Evolutionary conservation across 2,329 filamentous ascomycete species (phyloP).

Genomic region (Epicoccum nigrum): DNA sequence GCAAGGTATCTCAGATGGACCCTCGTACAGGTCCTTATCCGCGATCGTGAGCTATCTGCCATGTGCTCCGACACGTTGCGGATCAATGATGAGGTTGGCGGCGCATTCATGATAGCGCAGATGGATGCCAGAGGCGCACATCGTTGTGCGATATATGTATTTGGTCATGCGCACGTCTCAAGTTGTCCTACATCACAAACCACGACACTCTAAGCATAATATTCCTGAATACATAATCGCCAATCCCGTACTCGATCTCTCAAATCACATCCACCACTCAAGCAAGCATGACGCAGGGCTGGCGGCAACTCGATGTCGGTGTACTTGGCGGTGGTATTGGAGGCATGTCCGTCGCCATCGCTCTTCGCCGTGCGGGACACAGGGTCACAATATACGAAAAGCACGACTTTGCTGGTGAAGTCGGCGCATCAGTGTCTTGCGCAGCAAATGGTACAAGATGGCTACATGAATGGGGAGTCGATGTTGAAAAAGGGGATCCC

Average conservation of each 20-base stretch:
- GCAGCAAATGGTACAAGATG: slow-evolving; percentile 73
- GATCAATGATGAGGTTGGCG: slow-evolving; percentile 10
- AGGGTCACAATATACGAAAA: slow-evolving; percentile 69
- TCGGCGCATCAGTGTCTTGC: slow-evolving; percentile 60
- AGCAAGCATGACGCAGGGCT: slow-evolving; percentile 17
- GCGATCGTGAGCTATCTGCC: not conserved
- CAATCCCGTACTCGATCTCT: too few species aligned
- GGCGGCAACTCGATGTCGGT: slow-evolving; percentile 43
- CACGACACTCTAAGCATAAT: not conserved
- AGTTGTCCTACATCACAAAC: not conserved
- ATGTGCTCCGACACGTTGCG: slow-evolving; percentile 11
- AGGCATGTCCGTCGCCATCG: slow-evolving; percentile 58
- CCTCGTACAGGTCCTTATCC: slow-evolving; percentile 1
- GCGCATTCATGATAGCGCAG: slow-evolving; percentile 8
- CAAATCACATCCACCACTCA: not conserved
- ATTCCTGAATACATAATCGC: too few species aligned
- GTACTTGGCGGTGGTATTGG: slow-evolving; percentile 62
- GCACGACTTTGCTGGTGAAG: slow-evolving; percentile 70
- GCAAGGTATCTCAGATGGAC: not conserved
- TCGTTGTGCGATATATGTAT: slow-evolving; percentile 4
- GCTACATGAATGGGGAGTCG: slow-evolving; percentile 71
- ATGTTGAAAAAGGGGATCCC: slow-evolving; percentile 67
- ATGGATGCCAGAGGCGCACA: not conserved
- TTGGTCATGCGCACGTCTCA: not conserved
- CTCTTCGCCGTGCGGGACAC: slow-evolving; percentile 61